Evolutionary conservation across 139 green algal species (phyloP).

Genomic region (Picochlorum sp.): DNA sequence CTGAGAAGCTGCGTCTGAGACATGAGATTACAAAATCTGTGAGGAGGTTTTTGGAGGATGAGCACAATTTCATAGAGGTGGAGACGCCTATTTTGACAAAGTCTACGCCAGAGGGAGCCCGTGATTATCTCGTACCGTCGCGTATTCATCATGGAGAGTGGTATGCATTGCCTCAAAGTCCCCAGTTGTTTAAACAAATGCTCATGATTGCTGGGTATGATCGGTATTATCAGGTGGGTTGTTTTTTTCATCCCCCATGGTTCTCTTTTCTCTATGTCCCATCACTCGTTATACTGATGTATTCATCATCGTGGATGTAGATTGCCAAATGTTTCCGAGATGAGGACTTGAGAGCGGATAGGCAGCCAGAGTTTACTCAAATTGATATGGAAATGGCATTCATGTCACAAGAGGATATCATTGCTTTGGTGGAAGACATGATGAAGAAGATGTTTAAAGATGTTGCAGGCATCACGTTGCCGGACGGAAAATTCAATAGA

Average conservation of each 20-base stretch:
- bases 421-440: slow-evolving; percentile 78
- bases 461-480: slow-evolving; percentile 48
- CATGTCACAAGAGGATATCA: slow-evolving; percentile 75
- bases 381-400: slow-evolving; percentile 95
- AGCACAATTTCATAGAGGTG: slow-evolving; percentile 71
- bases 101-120: slow-evolving; percentile 90
- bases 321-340: slow-evolving; percentile 90
- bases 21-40: slow-evolving; percentile 68
- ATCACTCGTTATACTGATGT: slow-evolving; percentile 14
- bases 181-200: slow-evolving; percentile 99
- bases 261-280: neutral
- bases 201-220: slow-evolving; percentile 96
- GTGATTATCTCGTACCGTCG: slow-evolving; percentile 93
- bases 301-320: neutral
- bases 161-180: slow-evolving; percentile 94
- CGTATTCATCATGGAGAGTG: slow-evolving; percentile 61
- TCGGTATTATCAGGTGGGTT: slow-evolving; percentile 82
- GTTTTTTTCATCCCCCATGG: slow-evolving; percentile 5
- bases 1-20: slow-evolving; percentile 75
- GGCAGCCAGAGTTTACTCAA: slow-evolving; percentile 98
- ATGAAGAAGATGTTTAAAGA: slow-evolving; percentile 55
- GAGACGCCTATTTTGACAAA: slow-evolving; percentile 95
- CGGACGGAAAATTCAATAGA: slow-evolving; percentile 48
- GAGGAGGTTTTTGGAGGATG: slow-evolving; percentile 60
- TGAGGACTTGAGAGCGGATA: slow-evolving; percentile 87